These are phyloP conservation scores for Mentha longifolia DNA, from an alignment of 257 asterid species.

Conservation along the genomic window DNA sequence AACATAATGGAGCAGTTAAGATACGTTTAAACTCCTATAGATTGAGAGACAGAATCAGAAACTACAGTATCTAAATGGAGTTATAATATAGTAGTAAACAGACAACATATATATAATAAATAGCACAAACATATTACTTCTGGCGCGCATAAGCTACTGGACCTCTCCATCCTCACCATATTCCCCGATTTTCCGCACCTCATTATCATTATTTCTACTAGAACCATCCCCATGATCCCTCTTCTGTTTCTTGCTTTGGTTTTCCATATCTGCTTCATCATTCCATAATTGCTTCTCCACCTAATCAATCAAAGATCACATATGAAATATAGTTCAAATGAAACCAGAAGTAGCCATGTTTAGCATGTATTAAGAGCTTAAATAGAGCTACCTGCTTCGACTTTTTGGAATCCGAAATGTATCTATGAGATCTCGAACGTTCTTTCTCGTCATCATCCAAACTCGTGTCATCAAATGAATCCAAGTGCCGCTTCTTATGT, in stretches of 20 bases:
- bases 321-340: neutral
- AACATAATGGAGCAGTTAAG: slow-evolving; percentile 1
- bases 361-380: slow-evolving; percentile 2
- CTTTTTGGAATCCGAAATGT: slow-evolving; percentile 54
- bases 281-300: slow-evolving; percentile 45
- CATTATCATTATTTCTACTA: slow-evolving; percentile 37
- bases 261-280: slow-evolving; percentile 51
- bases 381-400: slow-evolving; percentile 53
- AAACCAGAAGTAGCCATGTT: neutral
- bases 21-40: neutral
- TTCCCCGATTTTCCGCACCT: slow-evolving; percentile 38
- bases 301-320: slow-evolving; percentile 32
- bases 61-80: neutral
- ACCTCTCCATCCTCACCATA: slow-evolving; percentile 59
- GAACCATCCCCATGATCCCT: slow-evolving; percentile 48
- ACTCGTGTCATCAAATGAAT: slow-evolving; percentile 45
- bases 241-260: slow-evolving; percentile 60
- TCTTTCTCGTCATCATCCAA: slow-evolving; percentile 61
- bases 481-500: slow-evolving; percentile 52
- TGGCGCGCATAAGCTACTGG: slow-evolving; percentile 29
- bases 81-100: slow-evolving; percentile 1
- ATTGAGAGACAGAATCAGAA: neutral
- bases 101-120: slow-evolving; percentile 8
- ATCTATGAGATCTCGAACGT: slow-evolving; percentile 61
- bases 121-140: slow-evolving; percentile 13